These are phyloP conservation scores for Rubia tinctorum DNA, from an alignment of 305 asterid species.

Conservation along the genomic window DNA sequence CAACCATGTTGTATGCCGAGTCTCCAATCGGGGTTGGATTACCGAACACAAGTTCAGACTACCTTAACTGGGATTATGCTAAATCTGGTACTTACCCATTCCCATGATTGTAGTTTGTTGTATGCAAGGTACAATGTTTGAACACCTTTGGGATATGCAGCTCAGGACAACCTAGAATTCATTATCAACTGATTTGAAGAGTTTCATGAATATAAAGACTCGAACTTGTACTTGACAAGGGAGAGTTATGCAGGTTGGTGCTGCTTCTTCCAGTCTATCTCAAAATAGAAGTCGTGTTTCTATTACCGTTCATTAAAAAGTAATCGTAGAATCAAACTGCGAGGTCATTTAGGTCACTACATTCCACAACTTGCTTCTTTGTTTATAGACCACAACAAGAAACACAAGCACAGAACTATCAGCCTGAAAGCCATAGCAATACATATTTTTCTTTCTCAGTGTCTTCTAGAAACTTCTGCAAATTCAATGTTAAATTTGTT, in stretches of 20 bases:
- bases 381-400: constrained; percentile 24
- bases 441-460: constrained; percentile 10
- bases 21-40: background rate
- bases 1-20: background rate
- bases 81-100: constrained; percentile 15
- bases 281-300: background rate
- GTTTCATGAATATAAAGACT: constrained; percentile 50
- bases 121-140: background rate
- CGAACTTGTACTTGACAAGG: constrained; percentile 57
- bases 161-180: constrained; percentile 62
- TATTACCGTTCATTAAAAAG: background rate
- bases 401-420: constrained; percentile 14
- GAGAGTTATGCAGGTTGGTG: constrained; percentile 77
- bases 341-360: constrained; percentile 21
- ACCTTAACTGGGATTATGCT: constrained; percentile 18
- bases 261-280: too few relatives aligned
- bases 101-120: background rate
- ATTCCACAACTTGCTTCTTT: constrained; percentile 24
- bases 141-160: constrained; percentile 23
- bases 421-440: constrained; percentile 76
- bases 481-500: background rate
- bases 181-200: constrained; percentile 53
- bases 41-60: constrained; percentile 1
- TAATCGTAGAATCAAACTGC: constrained; percentile 10
- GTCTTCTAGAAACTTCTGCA: background rate